Evolutionary conservation across 106 monocot species (phyloP).

Genomic region (Alisma plantagoaquatica): DNA sequence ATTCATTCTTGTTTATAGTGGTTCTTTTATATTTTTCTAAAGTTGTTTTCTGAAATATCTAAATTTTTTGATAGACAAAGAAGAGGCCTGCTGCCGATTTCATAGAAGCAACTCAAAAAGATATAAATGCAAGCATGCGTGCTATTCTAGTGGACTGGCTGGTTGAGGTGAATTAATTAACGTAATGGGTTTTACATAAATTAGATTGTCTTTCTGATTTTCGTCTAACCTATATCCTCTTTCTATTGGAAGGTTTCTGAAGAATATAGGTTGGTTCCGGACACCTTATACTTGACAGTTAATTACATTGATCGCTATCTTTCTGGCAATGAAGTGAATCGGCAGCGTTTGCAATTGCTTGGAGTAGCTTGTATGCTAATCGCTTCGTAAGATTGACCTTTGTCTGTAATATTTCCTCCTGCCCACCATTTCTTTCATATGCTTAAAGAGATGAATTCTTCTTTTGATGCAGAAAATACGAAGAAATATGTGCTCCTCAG

Average conservation of each 20-base stretch:
- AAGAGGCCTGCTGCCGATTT: too few relatives aligned
- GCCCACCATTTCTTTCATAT: neutral
- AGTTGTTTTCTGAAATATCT: constrained; percentile 58
- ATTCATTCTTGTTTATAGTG: too few relatives aligned
- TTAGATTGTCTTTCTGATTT: too few relatives aligned
- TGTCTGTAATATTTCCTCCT: neutral
- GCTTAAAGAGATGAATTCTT: neutral
- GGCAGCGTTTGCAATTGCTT: constrained; percentile 58
- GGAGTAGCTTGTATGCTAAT: constrained; percentile 85
- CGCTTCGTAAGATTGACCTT: constrained; percentile 61
- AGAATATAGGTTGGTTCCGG: constrained; percentile 77
- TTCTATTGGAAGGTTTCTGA: constrained; percentile 94
- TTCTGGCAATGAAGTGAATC: constrained; percentile 68
- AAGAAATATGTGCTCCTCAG: constrained; percentile 83
- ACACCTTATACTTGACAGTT: constrained; percentile 63
- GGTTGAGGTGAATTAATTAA: too few relatives aligned
- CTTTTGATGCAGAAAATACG: constrained; percentile 70
- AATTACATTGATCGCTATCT: constrained; percentile 88
- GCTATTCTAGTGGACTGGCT: too few relatives aligned
- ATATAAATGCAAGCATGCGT: too few relatives aligned
- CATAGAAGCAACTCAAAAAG: too few relatives aligned
- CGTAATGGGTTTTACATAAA: too few relatives aligned
- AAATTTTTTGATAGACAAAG: too few relatives aligned
- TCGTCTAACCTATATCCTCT: too few relatives aligned
- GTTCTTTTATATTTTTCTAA: too few relatives aligned